phyloP scores from a whole-genome alignment of 2,329 filamentous ascomycete genomes.

The Epichloe sibirici region DNA sequence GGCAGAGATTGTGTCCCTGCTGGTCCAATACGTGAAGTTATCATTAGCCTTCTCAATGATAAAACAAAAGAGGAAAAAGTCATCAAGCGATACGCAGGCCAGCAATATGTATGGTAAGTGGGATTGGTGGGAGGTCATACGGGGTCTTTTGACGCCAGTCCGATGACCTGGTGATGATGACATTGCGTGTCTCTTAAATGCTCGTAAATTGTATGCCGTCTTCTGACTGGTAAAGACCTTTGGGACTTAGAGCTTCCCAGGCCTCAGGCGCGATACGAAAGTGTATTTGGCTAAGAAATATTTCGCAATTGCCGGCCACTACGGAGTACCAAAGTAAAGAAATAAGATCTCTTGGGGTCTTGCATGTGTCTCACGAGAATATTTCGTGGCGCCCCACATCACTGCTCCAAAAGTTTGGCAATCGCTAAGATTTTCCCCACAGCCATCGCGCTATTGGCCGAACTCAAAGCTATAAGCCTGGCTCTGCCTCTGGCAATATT shows the following conservation, averaged over 20 bases:
- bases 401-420: background rate
- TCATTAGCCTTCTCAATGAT: background rate
- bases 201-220: background rate
- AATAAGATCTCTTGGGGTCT: background rate
- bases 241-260: background rate
- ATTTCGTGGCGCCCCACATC: background rate
- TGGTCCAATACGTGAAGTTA: background rate
- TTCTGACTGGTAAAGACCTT: too few species aligned
- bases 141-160: conserved; percentile 30
- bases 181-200: conserved; percentile 15
- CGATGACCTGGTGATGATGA: conserved; percentile 29
- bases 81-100: background rate
- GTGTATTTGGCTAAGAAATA: background rate
- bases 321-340: too few species aligned
- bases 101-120: background rate
- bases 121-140: conserved; percentile 19
- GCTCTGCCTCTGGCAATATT: background rate
- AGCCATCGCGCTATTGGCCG: background rate
- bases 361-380: background rate
- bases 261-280: background rate
- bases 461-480: background rate
- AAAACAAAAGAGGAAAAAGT: background rate
- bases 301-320: background rate
- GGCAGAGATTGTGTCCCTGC: conserved; percentile 88
- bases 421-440: background rate